These are phyloP conservation scores for Aspergillus carlsbadensis DNA, from an alignment of 495 filamentous ascomycete genomes.

Conservation along the genomic window DNA sequence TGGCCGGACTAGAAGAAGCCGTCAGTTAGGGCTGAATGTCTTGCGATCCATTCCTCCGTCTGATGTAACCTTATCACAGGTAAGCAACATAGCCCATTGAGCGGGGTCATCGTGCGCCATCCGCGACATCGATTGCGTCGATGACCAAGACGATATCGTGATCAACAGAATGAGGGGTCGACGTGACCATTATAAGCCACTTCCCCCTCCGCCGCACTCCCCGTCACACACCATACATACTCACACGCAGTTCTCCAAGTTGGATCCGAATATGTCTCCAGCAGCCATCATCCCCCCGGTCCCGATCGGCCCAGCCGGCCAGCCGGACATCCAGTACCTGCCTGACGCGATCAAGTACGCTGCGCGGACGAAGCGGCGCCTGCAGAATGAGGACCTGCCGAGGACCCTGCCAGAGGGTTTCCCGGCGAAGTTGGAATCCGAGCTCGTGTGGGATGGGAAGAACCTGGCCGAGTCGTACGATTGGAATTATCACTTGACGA, in stretches of 20 bases:
- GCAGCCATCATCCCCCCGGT: conserved; percentile 1
- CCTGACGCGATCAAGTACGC: conserved; percentile 52
- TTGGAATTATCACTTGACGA: conserved; percentile 50
- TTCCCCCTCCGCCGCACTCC: not conserved
- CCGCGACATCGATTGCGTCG: too few species aligned
- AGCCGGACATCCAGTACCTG: conserved; percentile 54
- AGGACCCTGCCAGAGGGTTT: conserved; percentile 45
- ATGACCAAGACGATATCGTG: too few species aligned
- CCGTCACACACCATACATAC: not conserved
- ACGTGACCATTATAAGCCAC: too few species aligned
- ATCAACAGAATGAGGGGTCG: too few species aligned
- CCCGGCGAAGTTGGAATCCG: conserved; percentile 40
- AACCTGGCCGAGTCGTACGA: conserved; percentile 43
- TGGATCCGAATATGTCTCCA: not conserved
- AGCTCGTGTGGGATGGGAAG: conserved; percentile 55
- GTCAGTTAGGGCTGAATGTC: too few species aligned
- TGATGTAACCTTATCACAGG: too few species aligned
- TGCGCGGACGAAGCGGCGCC: conserved; percentile 42
- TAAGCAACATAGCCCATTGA: too few species aligned
- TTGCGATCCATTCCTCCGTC: too few species aligned
- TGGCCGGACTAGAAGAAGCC: too few species aligned
- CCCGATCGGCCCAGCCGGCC: conserved; percentile 12
- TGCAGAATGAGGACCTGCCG: conserved; percentile 32
- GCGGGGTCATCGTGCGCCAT: too few species aligned
- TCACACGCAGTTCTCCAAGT: not conserved